Percentiles rank a stretch among this genome's conserved stretches.
Evolutionary conservation across 257 asterid genomes (phyloP).

Genomic region (Capsicum baccatum): DNA sequence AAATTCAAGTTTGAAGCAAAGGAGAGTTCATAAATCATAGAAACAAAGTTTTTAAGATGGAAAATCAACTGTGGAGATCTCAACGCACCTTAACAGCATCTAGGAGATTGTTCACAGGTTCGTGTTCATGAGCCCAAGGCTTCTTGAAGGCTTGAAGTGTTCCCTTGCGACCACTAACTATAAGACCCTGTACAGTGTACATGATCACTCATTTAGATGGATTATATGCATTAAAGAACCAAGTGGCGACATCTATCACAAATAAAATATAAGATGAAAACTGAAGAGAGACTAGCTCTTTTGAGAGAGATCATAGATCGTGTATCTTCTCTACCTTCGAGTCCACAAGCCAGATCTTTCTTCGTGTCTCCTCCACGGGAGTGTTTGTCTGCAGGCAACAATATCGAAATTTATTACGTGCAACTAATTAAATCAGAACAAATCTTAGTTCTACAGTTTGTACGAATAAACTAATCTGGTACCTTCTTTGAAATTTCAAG

Average conservation of each 20-base stretch:
- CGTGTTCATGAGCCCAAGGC: slow-evolving; percentile 98
- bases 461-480: background rate
- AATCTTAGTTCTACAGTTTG: background rate
- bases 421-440: background rate
- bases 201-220: slow-evolving; percentile 20
- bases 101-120: slow-evolving; percentile 67
- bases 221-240: slow-evolving; percentile 8
- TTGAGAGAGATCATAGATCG: background rate
- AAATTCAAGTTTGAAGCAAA: slow-evolving; percentile 23
- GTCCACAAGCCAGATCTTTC: slow-evolving; percentile 93
- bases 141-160: slow-evolving; percentile 95
- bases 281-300: background rate
- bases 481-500: slow-evolving; percentile 95
- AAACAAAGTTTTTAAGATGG: background rate
- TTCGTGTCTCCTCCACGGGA: slow-evolving; percentile 72
- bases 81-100: slow-evolving; percentile 87
- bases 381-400: slow-evolving; percentile 51
- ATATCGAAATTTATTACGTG: background rate
- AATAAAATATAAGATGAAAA: background rate
- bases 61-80: background rate
- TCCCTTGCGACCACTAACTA: slow-evolving; percentile 76
- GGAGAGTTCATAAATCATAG: background rate
- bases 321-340: slow-evolving; percentile 65
- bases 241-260: background rate
- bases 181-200: slow-evolving; percentile 64